These are phyloP conservation scores for Scenedesmus sp. DNA, from an alignment of 163 green algal species.

Conservation along the genomic window DNA sequence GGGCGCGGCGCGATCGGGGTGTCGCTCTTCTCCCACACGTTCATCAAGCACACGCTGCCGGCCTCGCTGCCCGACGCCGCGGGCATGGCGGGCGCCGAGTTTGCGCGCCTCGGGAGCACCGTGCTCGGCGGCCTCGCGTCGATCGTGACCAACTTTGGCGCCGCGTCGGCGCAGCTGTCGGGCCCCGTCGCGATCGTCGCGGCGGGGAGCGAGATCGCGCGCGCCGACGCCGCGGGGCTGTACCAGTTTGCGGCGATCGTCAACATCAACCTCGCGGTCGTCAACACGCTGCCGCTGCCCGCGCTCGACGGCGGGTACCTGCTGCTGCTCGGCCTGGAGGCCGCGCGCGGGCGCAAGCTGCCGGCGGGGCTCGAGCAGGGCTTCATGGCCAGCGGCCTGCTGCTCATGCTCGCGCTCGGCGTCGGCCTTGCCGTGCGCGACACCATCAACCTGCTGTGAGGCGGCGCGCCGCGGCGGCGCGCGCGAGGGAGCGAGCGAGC, in stretches of 20 bases:
- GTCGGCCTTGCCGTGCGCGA: slow-evolving; percentile 74
- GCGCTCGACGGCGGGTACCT: slow-evolving; percentile 90
- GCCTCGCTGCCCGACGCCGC: slow-evolving; percentile 47
- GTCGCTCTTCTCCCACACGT: slow-evolving; percentile 69
- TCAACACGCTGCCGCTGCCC: slow-evolving; percentile 91
- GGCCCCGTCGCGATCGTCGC: slow-evolving; percentile 89
- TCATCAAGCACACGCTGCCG: slow-evolving; percentile 62
- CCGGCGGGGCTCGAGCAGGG: slow-evolving; percentile 76
- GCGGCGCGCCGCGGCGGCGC: too few species aligned
- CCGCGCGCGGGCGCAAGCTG: slow-evolving; percentile 79
- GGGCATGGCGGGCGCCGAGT: slow-evolving; percentile 61
- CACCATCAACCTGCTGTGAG: slow-evolving; percentile 71
- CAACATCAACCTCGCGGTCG: slow-evolving; percentile 94
- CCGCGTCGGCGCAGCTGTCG: slow-evolving; percentile 69
- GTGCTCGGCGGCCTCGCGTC: slow-evolving; percentile 73
- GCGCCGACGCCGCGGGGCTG: slow-evolving; percentile 70
- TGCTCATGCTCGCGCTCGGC: slow-evolving; percentile 79
- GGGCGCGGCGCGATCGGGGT: slow-evolving; percentile 78
- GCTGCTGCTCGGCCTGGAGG: slow-evolving; percentile 81
- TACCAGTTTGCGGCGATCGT: slow-evolving; percentile 92
- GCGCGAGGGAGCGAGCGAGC: too few species aligned
- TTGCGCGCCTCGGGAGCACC: slow-evolving; percentile 55
- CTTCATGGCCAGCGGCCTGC: slow-evolving; percentile 80
- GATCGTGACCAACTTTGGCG: slow-evolving; percentile 82
- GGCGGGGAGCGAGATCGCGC: slow-evolving; percentile 79